These are phyloP conservation scores for Pyrenochaeta sp. DNA, from an alignment of 2,329 filamentous ascomycete species.

Conservation along the genomic window DNA sequence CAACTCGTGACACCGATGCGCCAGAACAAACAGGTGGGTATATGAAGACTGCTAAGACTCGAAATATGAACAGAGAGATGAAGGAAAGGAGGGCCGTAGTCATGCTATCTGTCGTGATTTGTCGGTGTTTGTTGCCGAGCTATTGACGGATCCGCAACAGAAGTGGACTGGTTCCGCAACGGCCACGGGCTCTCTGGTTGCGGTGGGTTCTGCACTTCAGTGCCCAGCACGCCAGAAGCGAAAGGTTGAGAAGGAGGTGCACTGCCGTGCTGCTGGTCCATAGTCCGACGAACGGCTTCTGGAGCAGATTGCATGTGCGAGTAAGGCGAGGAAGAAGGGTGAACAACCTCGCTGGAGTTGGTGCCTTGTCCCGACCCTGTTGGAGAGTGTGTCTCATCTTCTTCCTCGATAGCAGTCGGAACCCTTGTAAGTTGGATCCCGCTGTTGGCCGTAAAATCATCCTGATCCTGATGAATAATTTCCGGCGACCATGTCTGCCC, in stretches of 20 bases:
- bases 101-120: conserved; percentile 42
- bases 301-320: conserved; percentile 38
- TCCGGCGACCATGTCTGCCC: conserved; percentile 64
- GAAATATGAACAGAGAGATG: conserved; percentile 34
- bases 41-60: conserved; percentile 29
- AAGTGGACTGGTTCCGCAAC: conserved; percentile 8
- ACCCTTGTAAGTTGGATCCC: conserved; percentile 26
- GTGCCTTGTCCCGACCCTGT: conserved; percentile 14
- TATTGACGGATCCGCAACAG: conserved; percentile 10
- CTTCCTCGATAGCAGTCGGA: conserved; percentile 27
- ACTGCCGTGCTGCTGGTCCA: conserved; percentile 11
- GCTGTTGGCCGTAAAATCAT: conserved; percentile 19
- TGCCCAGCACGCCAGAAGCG: conserved; percentile 19
- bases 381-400: conserved; percentile 20
- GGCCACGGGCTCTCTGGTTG: not conserved
- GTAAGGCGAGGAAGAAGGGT: conserved; percentile 15
- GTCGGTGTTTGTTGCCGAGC: conserved; percentile 23
- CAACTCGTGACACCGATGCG: conserved; percentile 25
- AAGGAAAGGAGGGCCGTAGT: conserved; percentile 2
- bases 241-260: not conserved
- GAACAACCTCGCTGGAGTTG: conserved; percentile 17
- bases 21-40: conserved; percentile 30
- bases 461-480: conserved; percentile 34
- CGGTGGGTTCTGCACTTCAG: conserved; percentile 15
- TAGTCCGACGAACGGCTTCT: conserved; percentile 11